Conservation (phyloP, 2,329 filamentous ascomycete species). For the Graphilbum fragrans region DNA sequence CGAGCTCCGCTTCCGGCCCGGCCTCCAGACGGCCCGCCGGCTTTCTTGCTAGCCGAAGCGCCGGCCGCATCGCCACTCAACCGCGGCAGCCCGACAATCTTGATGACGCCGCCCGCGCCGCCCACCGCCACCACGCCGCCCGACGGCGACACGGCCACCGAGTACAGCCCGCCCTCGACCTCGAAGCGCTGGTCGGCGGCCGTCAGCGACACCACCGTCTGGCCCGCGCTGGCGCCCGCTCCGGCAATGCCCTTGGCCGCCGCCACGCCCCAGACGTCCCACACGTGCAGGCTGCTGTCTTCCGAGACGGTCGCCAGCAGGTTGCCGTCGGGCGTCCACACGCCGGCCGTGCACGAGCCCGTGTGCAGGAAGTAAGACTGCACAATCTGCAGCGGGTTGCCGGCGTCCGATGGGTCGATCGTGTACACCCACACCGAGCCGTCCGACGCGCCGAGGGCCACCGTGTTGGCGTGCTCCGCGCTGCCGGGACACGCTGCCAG, state of each 20-base stretch:
- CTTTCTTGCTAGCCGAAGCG: slow-evolving; percentile 20
- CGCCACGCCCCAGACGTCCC: slow-evolving; percentile 78
- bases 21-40: slow-evolving; percentile 9
- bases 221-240: slow-evolving; percentile 32
- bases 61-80: slow-evolving; percentile 17
- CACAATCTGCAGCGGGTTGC: slow-evolving; percentile 61
- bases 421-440: slow-evolving; percentile 94
- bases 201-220: slow-evolving; percentile 65
- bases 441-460: slow-evolving; percentile 81
- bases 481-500: slow-evolving; percentile 58
- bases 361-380: slow-evolving; percentile 92
- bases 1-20: slow-evolving; percentile 18
- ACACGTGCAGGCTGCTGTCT: slow-evolving; percentile 80
- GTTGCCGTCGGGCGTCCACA: slow-evolving; percentile 80
- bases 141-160: slow-evolving; percentile 69
- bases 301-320: slow-evolving; percentile 82
- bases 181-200: slow-evolving; percentile 78
- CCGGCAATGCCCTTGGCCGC: slow-evolving; percentile 38
- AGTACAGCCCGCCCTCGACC: slow-evolving; percentile 85
- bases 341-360: slow-evolving; percentile 71
- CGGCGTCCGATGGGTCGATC: slow-evolving; percentile 53
- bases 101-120: slow-evolving; percentile 76
- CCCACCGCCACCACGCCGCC: slow-evolving; percentile 74
- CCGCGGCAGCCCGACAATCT: slow-evolving; percentile 72
- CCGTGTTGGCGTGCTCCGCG: slow-evolving; percentile 58